Evolutionary conservation across 2,329 filamentous ascomycete species (phyloP).

Genomic region (Pyrenophora graminea): DNA sequence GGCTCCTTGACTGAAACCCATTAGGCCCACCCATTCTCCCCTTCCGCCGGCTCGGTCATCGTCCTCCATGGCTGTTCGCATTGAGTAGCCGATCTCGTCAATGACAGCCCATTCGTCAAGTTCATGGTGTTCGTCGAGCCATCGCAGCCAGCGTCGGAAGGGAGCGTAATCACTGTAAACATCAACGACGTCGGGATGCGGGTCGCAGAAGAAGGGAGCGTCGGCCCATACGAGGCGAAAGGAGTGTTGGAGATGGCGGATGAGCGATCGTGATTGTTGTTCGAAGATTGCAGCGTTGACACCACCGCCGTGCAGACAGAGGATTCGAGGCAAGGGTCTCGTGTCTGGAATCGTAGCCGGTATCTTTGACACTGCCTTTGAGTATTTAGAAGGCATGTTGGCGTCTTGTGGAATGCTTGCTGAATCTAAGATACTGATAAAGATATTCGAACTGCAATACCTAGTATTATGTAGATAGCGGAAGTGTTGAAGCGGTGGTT

Average conservation of each 20-base stretch:
- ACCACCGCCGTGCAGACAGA: constrained; percentile 81
- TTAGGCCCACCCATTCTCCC: constrained; percentile 55
- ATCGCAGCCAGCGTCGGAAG: constrained; percentile 68
- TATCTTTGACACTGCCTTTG: constrained; percentile 23
- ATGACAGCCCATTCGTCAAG: constrained; percentile 56
- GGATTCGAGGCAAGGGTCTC: constrained; percentile 63
- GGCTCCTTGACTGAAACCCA: constrained; percentile 58
- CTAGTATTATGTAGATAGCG: too few relatives aligned
- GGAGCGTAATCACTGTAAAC: constrained; percentile 70
- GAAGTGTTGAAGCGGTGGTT: too few relatives aligned
- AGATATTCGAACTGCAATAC: too few relatives aligned
- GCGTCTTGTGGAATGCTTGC: too few relatives aligned
- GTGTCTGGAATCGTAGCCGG: constrained; percentile 33
- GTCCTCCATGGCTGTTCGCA: constrained; percentile 52
- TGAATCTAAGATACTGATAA: too few relatives aligned
- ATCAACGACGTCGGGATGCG: constrained; percentile 65
- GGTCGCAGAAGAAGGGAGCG: constrained; percentile 65
- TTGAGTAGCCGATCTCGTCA: constrained; percentile 53
- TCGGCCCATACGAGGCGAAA: constrained; percentile 77
- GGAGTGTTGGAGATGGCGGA: constrained; percentile 54
- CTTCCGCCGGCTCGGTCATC: constrained; percentile 48
- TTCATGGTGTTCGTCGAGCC: constrained; percentile 61
- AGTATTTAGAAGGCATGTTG: constrained; percentile 6
- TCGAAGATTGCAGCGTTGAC: constrained; percentile 72
- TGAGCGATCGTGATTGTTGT: constrained; percentile 65